Percentiles rank a stretch among this genome's conserved stretches.
Conservation (phyloP, 2,329 filamentous ascomycete genomes). For the Didymella segeticola region DNA sequence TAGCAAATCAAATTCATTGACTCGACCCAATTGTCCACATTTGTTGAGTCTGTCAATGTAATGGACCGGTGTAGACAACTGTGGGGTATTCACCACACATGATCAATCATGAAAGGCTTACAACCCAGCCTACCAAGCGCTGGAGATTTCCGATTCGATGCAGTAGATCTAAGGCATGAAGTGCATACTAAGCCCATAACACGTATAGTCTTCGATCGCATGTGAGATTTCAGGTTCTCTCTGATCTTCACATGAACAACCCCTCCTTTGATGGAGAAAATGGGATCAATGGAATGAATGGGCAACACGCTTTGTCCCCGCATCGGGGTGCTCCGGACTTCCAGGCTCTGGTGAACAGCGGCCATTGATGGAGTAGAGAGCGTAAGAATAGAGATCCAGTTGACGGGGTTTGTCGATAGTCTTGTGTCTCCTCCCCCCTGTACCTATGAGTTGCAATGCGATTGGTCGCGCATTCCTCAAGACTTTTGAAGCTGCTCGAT, state of each 20-base stretch:
- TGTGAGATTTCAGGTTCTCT: background rate
- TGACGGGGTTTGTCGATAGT: constrained; percentile 8
- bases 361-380: background rate
- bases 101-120: background rate
- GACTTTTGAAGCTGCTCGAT: background rate
- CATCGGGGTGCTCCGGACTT: constrained; percentile 7
- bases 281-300: background rate
- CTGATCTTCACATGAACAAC: background rate
- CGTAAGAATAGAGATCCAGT: background rate
- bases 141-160: background rate
- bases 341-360: constrained; percentile 14
- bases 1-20: background rate
- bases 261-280: background rate
- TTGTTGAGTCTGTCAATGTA: background rate
- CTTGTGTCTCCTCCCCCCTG: constrained; percentile 2
- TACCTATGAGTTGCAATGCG: background rate
- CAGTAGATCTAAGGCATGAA: background rate
- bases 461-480: constrained; percentile 2
- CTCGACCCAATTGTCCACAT: background rate
- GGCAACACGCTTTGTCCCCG: background rate
- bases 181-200: background rate
- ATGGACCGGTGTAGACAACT: background rate
- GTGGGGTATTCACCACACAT: background rate
- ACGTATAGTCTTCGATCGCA: background rate
- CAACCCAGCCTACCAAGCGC: background rate